Evolutionary conservation across 192 early-diverging fungal genomes (phyloP), one percentile per base, ranked within the genome.

Genomic region (Helicostylum pulchrum): DNA sequence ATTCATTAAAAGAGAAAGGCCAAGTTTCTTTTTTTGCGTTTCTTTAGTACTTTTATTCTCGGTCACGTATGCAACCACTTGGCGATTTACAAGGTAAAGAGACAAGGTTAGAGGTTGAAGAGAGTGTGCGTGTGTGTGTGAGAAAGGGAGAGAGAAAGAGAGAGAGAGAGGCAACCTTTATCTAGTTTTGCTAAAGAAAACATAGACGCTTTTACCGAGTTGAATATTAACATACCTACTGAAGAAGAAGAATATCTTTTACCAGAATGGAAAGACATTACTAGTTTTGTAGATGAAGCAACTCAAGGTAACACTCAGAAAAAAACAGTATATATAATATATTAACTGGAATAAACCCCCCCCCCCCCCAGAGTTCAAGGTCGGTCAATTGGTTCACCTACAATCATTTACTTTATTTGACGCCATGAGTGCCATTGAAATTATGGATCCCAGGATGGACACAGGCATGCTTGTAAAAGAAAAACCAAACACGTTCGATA

Each of bases 391-490:
- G 23, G 62, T 87, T 39, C 82, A 83, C 50, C 42, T 83, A 12
- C 67, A 74, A 45, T 73, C 79, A 1, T 87, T 87, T 66, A 78
- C 74, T 15, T 53, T 87, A 2, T 83, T 76, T 65, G 85, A 87
- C 46, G 85, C 83, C 20, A 85, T 87, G 85, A 79, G 81, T 39
- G 84, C 85, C 11, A 83, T 85, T 46, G 85, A 87, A 73, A 83
- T 87, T 23, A 84, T 83, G 80, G 80, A 85, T 66, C 81, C 84
- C 12, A 78, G 81, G 43, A 83, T 85, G 84, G 84, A 85, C 44
- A 85, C 81, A 4, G 81, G 84, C 10, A 85, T 85, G 80, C 57
- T 78, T 9, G 31, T 83, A 7, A 67, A 77, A 34, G 78, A 77
- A 11, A 69, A 65, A 5, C 67, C 62, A 15, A 66, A 65, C 15